Evolutionary conservation across 306 rosid species (phyloP).

Genomic region (Sophora flavescens): DNA sequence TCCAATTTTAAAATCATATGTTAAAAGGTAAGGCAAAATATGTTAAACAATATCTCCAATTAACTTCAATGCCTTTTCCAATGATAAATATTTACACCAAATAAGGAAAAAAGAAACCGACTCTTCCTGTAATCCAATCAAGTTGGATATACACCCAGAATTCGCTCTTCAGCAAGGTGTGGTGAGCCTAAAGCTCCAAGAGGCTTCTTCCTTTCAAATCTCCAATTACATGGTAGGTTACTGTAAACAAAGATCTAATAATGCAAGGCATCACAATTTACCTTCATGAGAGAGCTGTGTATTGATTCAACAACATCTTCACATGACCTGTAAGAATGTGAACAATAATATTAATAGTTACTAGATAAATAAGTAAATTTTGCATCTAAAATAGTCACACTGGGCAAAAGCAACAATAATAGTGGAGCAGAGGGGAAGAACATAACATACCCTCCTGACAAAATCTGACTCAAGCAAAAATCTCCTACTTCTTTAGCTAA

Average conservation of each 20-base stretch:
- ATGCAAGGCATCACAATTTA: constrained; percentile 49
- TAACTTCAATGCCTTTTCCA: constrained; percentile 22
- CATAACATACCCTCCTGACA: constrained; percentile 88
- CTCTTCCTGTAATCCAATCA: constrained; percentile 20
- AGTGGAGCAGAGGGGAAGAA: background rate
- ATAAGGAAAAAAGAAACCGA: background rate
- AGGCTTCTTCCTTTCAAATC: constrained; percentile 34
- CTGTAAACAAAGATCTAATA: constrained; percentile 13
- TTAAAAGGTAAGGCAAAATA: constrained; percentile 10
- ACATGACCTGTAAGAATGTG: constrained; percentile 69
- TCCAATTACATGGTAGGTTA: constrained; percentile 18
- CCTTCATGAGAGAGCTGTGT: constrained; percentile 87
- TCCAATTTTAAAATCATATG: constrained; percentile 3
- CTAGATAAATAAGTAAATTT: constrained; percentile 36
- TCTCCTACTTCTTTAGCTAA: constrained; percentile 95
- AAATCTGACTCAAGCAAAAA: constrained; percentile 88
- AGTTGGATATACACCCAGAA: constrained; percentile 32
- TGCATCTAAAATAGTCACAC: constrained; percentile 32
- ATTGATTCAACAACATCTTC: constrained; percentile 96
- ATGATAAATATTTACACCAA: constrained; percentile 27
- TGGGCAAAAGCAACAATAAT: constrained; percentile 13
- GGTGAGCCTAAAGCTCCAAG: constrained; percentile 35
- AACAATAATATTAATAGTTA: constrained; percentile 19
- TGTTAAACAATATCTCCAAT: constrained; percentile 5
- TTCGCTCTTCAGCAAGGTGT: constrained; percentile 5